Evolutionary conservation across 257 asterid genomes (phyloP).

Genomic region (Fraxinus excelsior): DNA sequence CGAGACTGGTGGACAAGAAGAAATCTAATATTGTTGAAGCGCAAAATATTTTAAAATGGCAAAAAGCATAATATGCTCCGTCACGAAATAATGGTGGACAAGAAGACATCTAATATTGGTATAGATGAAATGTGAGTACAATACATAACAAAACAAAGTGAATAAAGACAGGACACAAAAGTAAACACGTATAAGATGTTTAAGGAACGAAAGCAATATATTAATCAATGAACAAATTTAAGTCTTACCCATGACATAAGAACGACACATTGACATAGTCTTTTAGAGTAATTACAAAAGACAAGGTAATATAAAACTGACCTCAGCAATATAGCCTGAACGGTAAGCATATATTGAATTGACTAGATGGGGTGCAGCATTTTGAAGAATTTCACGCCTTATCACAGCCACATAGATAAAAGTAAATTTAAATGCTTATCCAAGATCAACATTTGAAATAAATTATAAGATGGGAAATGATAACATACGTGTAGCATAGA

Average conservation of each 20-base stretch:
- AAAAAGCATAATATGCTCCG: neutral
- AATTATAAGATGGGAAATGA: slow-evolving; percentile 20
- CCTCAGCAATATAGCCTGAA: slow-evolving; percentile 92
- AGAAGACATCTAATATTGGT: neutral
- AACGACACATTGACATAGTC: neutral
- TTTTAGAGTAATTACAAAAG: slow-evolving; percentile 17
- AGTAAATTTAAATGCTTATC: slow-evolving; percentile 23
- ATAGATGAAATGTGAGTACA: neutral
- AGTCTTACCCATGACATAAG: neutral
- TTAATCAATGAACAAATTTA: neutral
- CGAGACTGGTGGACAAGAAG: neutral
- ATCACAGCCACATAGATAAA: slow-evolving; percentile 31
- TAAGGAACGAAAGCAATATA: neutral
- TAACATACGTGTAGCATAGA: slow-evolving; percentile 81
- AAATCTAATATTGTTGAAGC: neutral
- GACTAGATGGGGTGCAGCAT: slow-evolving; percentile 67
- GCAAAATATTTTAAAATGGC: neutral
- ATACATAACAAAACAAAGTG: neutral
- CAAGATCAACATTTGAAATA: slow-evolving; percentile 24
- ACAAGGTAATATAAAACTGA: slow-evolving; percentile 37
- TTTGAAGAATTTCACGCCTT: slow-evolving; percentile 88
- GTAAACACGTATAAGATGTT: slow-evolving; percentile 6
- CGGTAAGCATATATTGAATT: slow-evolving; percentile 74
- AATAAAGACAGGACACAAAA: neutral
- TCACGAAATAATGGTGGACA: neutral